Base-by-base conservation (phyloP, 257 asterid species). In the Nicotiana attenuata region DNA sequence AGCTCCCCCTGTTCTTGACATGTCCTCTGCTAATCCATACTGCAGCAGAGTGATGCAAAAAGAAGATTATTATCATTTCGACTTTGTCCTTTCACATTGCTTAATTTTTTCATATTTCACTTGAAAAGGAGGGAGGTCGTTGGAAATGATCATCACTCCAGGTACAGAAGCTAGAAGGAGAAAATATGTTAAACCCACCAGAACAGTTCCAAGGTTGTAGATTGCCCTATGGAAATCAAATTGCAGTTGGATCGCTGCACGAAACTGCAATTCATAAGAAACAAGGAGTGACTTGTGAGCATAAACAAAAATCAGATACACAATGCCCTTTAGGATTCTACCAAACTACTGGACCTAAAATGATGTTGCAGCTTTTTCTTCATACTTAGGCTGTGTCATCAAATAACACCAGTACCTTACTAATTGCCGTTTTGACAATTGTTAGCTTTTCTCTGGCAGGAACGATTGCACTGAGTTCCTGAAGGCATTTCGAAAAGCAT, bases 191-290 rank as follows among this genome's bases (percentile, higher is more conserved):
- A 65, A 88, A 90, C 98, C 88, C 81, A 96, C 99, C 98, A 96
- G 91, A 82, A 96, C 98, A 65, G 99, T 96, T 87, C 99, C 99
- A 65, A 96, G 98, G 90, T 96, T 96, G 92, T 96, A 96, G 87
- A 96, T 93, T 81, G 99, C 99, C 91, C 99, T 89, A 84, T 96
- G 99, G 85, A 96, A 96, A 90, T 96, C 99, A 87, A 94, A 96
- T 85, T 94, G 99, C 91, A 96, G 89, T 85, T 87, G 97, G 86
- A 96, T 96, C 52, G 99, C 97, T 20, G 98, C 93, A 65, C 99
- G 98, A 86, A 96, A 96, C 99, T 96, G 97, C 89, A 87, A 78
- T 20, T 57, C 47, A 78, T 50, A 50, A 24, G 63, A 81, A 68
- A 65, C 0, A 33, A 47, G 50, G 63, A 75, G 63, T 80, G 38